Conservation (phyloP, 1,284 basidiomycete genomes). For the Ceratobasidium sp. region DNA sequence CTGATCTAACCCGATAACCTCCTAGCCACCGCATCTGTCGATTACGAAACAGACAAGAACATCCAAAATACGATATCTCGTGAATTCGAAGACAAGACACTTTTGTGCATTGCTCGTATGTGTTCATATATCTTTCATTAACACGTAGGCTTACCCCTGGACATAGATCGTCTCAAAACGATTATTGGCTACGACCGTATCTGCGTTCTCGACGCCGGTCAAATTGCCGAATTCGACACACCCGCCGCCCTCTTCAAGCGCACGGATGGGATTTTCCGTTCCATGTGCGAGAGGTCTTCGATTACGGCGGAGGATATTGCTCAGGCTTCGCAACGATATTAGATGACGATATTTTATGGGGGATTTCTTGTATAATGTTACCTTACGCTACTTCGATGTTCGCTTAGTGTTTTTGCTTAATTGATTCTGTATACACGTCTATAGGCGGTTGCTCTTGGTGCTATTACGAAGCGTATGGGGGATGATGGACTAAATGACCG, state of each 20-base stretch:
- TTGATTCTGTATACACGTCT: no score
- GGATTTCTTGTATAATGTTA: no score
- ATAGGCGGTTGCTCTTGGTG: no score
- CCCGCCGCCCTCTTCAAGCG: constrained; percentile 72
- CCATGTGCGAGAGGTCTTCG: constrained; percentile 71
- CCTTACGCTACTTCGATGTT: no score
- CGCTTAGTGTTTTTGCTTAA: no score
- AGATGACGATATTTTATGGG: no score
- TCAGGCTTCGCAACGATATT: neutral
- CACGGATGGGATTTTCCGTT: constrained; percentile 72
- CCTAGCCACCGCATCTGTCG: constrained; percentile 69
- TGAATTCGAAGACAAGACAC: constrained; percentile 84
- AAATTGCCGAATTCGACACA: constrained; percentile 73
- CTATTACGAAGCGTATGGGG: no score
- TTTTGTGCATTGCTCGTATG: constrained; percentile 77
- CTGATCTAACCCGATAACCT: constrained; percentile 1
- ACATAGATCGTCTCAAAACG: constrained; percentile 48
- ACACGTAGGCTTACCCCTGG: neutral
- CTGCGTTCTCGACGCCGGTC: constrained; percentile 64
- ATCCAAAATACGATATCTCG: constrained; percentile 88
- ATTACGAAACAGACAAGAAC: constrained; percentile 85
- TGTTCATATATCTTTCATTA: neutral
- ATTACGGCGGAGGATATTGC: constrained; percentile 53
- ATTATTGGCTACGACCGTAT: constrained; percentile 64
- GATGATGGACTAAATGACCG: no score